These are phyloP conservation scores for Backusella psychrophila DNA, from an alignment of 192 early-diverging fungal genomes.

Conservation along the genomic window DNA sequence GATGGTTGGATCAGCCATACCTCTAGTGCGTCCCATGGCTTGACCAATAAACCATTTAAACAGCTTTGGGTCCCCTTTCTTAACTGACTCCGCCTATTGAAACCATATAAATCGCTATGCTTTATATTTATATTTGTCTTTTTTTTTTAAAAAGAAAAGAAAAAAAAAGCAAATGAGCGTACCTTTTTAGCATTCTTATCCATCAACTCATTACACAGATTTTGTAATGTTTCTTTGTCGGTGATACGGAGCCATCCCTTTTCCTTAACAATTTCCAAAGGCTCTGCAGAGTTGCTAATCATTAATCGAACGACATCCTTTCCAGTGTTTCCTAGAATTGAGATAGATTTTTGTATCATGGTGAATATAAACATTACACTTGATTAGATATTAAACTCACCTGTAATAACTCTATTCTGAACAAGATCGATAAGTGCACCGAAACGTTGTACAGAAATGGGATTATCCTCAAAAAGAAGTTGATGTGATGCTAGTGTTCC, in stretches of 20 bases:
- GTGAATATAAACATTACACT: background rate
- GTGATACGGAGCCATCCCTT: constrained; percentile 59
- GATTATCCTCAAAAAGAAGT: constrained; percentile 43
- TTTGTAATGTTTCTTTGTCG: constrained; percentile 39
- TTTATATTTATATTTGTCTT: background rate
- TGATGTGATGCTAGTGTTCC: constrained; percentile 48
- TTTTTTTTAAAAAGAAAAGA: background rate
- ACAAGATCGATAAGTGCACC: constrained; percentile 65
- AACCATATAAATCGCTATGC: background rate
- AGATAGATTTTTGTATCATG: too few species aligned
- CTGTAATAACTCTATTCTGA: constrained; percentile 53
- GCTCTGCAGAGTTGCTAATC: constrained; percentile 57
- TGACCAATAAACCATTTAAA: constrained; percentile 83
- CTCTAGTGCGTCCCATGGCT: constrained; percentile 77
- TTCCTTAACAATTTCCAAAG: constrained; percentile 56
- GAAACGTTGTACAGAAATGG: constrained; percentile 56
- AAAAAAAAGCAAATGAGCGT: background rate
- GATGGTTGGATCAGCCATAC: constrained; percentile 71
- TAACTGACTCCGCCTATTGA: constrained; percentile 54
- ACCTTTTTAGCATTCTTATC: constrained; percentile 43
- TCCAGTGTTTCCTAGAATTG: constrained; percentile 46
- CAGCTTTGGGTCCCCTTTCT: constrained; percentile 63
- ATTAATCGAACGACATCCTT: constrained; percentile 70
- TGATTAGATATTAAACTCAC: constrained; percentile 12
- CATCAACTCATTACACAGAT: constrained; percentile 45